Evolutionary conservation across 345 rosid genomes (phyloP), one percentile per base, ranked within the genome.

Genomic region (Lepidium aucheri): DNA sequence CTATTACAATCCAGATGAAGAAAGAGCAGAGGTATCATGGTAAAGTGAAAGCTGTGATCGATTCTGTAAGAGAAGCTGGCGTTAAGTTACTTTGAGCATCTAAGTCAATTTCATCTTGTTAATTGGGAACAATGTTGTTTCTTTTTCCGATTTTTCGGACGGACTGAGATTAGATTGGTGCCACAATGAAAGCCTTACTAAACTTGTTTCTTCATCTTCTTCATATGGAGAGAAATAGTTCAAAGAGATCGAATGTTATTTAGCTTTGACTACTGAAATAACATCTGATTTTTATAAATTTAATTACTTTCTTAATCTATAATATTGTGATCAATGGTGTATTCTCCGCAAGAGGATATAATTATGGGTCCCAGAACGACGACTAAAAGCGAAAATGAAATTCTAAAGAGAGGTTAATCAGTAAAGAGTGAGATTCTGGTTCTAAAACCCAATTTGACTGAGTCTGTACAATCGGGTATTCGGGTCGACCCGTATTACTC

Each of bases 1-100:
- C 95, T 22, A 78, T 94, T 33, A 15, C 86, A 0, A 73, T 90
- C 60, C 69, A 63, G 77, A 72, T 85, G 63, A 84, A 83, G 74
- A 85, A 83, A 70, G 93, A 86, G 52, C 95, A 90, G 69, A 86
- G 61, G 66, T 93, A 88, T 60, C 99, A 94, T 20, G 95, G 95
- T 34, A 90, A 94, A 73, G 85, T 90, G n/a, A 90, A 86, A 60
- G 96, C 92, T 26, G 89, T 90, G 8, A 63, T 90, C 39, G 92
- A 90, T 79, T 90, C 92, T 18, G 65, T 90, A 16, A 81, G 85
- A 66, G 86, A 83, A 60, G 81, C 78, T 41, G 95, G 92, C 5
- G 77, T 90, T 60, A 88, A 86, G 63, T 77, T 88, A 59, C 72
- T 90, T 18, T 86, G 40, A 67, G 47, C 7, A 13, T 50, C 35